Evolutionary conservation across 2,329 filamentous ascomycete genomes (phyloP).

Genomic region (Parastagonospora nodorum): DNA sequence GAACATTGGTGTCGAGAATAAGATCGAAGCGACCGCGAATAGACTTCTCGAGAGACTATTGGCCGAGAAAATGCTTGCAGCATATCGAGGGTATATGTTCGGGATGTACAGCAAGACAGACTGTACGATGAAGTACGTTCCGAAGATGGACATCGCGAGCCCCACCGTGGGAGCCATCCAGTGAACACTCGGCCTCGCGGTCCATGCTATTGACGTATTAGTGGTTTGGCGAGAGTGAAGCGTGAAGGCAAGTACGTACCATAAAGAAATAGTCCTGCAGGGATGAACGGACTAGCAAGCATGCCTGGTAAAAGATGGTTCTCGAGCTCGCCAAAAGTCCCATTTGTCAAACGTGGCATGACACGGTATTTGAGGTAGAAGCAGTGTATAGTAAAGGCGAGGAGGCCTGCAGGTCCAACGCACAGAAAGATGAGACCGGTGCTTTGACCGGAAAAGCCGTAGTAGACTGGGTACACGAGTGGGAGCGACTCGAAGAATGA

Average conservation of each 20-base stretch:
- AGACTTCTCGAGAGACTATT: conserved; percentile 62
- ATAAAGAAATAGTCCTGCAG: conserved; percentile 67
- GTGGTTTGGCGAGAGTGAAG: neutral
- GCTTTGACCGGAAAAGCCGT: conserved; percentile 72
- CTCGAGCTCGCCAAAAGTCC: conserved; percentile 73
- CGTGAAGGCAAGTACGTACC: conserved; percentile 34
- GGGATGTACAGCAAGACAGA: conserved; percentile 65
- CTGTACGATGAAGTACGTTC: conserved; percentile 50
- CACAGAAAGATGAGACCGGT: conserved; percentile 87
- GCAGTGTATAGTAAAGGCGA: conserved; percentile 67
- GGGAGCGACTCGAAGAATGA: conserved; percentile 71
- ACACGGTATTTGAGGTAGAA: conserved; percentile 79
- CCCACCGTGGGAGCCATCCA: conserved; percentile 63
- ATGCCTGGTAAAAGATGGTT: conserved; percentile 73
- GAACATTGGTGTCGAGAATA: conserved; percentile 65
- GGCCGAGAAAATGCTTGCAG: conserved; percentile 62
- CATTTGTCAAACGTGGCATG: conserved; percentile 62
- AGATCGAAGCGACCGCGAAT: conserved; percentile 63
- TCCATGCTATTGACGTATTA: conserved; percentile 51
- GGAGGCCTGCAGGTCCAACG: conserved; percentile 71
- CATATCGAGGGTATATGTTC: conserved; percentile 61
- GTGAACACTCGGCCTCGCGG: conserved; percentile 64
- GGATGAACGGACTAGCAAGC: conserved; percentile 59
- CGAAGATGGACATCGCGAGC: conserved; percentile 53
- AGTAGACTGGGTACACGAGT: conserved; percentile 73